Evolutionary conservation across 257 asterid species (phyloP).

Genomic region (Knoxia roxburghii): DNA sequence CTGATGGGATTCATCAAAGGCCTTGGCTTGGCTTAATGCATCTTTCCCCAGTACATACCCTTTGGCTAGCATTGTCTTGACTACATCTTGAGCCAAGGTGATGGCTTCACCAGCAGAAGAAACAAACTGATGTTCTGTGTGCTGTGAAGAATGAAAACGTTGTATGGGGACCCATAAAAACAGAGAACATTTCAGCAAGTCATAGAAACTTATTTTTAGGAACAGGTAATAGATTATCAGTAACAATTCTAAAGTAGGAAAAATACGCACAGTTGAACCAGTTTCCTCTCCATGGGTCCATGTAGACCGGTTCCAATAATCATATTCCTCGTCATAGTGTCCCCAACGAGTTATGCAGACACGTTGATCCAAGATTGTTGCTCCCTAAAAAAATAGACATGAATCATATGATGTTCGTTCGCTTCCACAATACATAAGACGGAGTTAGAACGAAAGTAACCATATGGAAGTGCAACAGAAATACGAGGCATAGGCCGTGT

Average conservation of each 20-base stretch:
- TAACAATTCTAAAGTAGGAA: conserved; percentile 7
- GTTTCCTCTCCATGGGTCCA: conserved; percentile 63
- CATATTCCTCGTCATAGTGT: conserved; percentile 52
- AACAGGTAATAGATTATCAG: neutral
- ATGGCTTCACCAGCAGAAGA: conserved; percentile 91
- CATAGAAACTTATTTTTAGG: neutral
- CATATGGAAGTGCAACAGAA: neutral
- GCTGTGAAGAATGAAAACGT: conserved; percentile 23
- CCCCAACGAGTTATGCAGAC: conserved; percentile 93
- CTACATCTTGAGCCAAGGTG: conserved; percentile 78
- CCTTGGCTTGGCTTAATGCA: conserved; percentile 71
- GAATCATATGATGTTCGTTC: neutral
- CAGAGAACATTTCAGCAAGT: neutral
- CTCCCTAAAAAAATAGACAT: conserved; percentile 47
- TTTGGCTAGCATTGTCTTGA: conserved; percentile 67
- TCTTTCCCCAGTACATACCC: conserved; percentile 85
- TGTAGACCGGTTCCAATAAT: conserved; percentile 59
- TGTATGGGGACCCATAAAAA: neutral
- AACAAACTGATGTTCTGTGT: conserved; percentile 28
- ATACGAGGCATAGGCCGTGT: neutral
- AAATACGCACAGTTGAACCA: conserved; percentile 36
- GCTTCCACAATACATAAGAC: neutral
- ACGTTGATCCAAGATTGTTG: conserved; percentile 79
- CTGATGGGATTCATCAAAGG: conserved; percentile 79
- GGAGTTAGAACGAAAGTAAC: neutral